Base-by-base conservation (phyloP, 495 filamentous ascomycete species). In the Cercophora sp. region DNA sequence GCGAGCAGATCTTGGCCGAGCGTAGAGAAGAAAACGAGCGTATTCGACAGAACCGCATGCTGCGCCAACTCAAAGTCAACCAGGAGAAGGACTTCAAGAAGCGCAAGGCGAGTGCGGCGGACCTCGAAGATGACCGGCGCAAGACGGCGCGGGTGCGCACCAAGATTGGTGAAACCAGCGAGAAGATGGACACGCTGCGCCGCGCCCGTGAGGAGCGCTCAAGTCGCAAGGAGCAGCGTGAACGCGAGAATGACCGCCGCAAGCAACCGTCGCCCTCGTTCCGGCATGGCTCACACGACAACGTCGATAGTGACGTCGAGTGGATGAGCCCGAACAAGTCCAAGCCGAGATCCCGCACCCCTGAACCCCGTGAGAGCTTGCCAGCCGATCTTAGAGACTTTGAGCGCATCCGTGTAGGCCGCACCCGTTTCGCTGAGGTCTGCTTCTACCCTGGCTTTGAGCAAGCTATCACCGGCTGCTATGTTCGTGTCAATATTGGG, bases 361-460 rank as follows among this genome's bases (percentile, higher is more conserved):
- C 79, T 15, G 79, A 79, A 51, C 54, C 64, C 37, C 74, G 69
- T 29, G 76, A 78, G 49, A 62, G 61, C 0, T 67, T 68, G 18
- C 85, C 80, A 10, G 83, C 87, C 10, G 82, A 84, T 9, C 75
- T 96, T n/a, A 72, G 77, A 2, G 90, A 98, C 61, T 78, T 94
- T 55, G 86, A 96, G 59, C 83, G 86, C 41, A 79, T 88, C 52
- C 83, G 88, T 51, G 76, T 98, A 52, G 88, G 91, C 18, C 81
- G 94, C 27, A 82, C 73, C 54, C 85, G 87, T 58, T 91, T 97
- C 58, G 84, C 84, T 4, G 80, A 88, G 61, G 85, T 95, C 35
- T 94, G 88, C 73, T 96, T 93, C 73, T 88, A 88, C 54, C 93
- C 93, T 18, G 85, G 85, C 9, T 96, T 99, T 50, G 85, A 91